These are phyloP conservation scores for Cystobasidium sp. DNA, from an alignment of 1,284 basidiomycete species.

Conservation along the genomic window DNA sequence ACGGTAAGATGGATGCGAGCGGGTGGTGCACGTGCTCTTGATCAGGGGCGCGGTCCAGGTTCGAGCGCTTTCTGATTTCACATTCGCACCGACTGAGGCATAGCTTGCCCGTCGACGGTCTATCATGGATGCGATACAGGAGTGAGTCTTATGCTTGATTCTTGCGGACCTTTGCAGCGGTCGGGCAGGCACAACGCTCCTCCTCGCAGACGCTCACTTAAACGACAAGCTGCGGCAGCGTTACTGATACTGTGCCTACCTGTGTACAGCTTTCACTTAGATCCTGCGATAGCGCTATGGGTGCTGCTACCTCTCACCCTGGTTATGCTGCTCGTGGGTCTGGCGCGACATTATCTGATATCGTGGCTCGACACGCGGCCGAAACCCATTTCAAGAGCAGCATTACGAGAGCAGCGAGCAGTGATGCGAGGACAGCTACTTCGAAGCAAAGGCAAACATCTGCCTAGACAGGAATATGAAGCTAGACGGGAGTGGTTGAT, in stretches of 20 bases:
- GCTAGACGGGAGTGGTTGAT: slow-evolving; percentile 50
- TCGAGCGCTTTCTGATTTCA: too few species aligned
- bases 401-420: slow-evolving; percentile 92
- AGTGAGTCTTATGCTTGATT: background rate
- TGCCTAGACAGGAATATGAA: slow-evolving; percentile 62
- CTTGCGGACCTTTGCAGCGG: background rate
- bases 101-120: too few species aligned
- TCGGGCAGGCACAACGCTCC: background rate
- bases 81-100: too few species aligned
- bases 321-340: slow-evolving; percentile 96
- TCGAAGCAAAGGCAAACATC: slow-evolving; percentile 71
- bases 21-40: too few species aligned
- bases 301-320: slow-evolving; percentile 94
- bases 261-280: slow-evolving; percentile 25
- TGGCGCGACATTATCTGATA: slow-evolving; percentile 91
- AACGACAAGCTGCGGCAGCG: background rate
- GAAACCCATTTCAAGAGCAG: slow-evolving; percentile 75
- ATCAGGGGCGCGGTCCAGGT: too few species aligned
- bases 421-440: slow-evolving; percentile 80
- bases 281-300: slow-evolving; percentile 51
- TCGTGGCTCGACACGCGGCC: slow-evolving; percentile 81
- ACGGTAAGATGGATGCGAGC: too few species aligned
- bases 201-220: background rate
- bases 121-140: slow-evolving; percentile 19
- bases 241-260: background rate